A percentile compares a stretch with the other conserved stretches of the same genome.
phyloP scores from a whole-genome alignment of 768 basidiomycete genomes.

The Calocybe indica region DNA sequence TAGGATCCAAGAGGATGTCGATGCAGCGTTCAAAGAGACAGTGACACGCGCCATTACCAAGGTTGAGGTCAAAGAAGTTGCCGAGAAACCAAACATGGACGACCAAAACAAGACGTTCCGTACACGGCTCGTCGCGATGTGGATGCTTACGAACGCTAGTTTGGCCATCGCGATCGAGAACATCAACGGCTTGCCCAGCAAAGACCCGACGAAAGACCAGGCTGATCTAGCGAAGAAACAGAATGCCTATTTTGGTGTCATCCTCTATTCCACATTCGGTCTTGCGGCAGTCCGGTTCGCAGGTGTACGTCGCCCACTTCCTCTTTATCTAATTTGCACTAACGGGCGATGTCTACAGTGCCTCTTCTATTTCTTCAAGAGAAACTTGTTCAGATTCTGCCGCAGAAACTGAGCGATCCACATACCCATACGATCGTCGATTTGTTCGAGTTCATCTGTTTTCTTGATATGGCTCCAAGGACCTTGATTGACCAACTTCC shows the following conservation, averaged over 20 bases:
- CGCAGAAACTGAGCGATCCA: slow-evolving; percentile 49
- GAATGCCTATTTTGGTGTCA: slow-evolving; percentile 64
- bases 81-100: slow-evolving; percentile 80
- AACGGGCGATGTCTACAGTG: slow-evolving; percentile 41
- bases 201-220: slow-evolving; percentile 32
- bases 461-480: background rate
- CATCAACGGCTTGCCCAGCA: slow-evolving; percentile 52
- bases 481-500: too few relatives aligned
- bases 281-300: slow-evolving; percentile 67
- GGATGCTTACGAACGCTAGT: slow-evolving; percentile 70
- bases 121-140: slow-evolving; percentile 76
- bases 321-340: background rate
- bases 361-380: slow-evolving; percentile 75
- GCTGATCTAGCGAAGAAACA: slow-evolving; percentile 33
- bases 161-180: slow-evolving; percentile 75
- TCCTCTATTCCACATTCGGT: slow-evolving; percentile 75
- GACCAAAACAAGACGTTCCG: slow-evolving; percentile 92
- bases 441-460: slow-evolving; percentile 4
- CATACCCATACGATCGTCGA: background rate
- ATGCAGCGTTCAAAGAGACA: slow-evolving; percentile 87
- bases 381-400: slow-evolving; percentile 80
- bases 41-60: slow-evolving; percentile 84
- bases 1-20: slow-evolving; percentile 81
- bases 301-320: slow-evolving; percentile 49
- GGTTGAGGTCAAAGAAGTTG: slow-evolving; percentile 53